Evolutionary conservation across 768 basidiomycete genomes (phyloP).

Genomic region (Phallus indusiatus): DNA sequence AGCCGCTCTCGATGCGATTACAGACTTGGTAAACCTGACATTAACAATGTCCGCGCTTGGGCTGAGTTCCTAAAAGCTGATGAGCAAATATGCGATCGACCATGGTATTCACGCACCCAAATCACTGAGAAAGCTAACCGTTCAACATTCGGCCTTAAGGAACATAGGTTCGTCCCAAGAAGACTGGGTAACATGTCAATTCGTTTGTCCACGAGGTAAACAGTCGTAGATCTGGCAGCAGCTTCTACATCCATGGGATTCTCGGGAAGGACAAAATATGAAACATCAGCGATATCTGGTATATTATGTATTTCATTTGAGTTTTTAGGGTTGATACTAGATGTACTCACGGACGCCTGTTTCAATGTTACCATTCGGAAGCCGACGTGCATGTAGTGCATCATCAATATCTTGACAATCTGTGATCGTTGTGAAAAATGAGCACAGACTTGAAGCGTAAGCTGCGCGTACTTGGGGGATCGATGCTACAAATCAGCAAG

Average conservation of each 20-base stretch:
- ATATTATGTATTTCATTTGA: constrained; percentile 1
- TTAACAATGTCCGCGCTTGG: constrained; percentile 83
- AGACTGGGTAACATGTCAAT: constrained; percentile 96
- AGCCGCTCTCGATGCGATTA: constrained; percentile 91
- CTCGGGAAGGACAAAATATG: constrained; percentile 87
- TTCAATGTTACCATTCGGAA: constrained; percentile 92
- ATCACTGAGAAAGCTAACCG: constrained; percentile 91
- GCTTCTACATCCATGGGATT: constrained; percentile 97
- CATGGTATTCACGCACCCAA: constrained; percentile 51
- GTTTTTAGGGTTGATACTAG: neutral
- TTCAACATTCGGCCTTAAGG: constrained; percentile 85
- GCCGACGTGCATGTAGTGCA: constrained; percentile 78
- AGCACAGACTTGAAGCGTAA: neutral
- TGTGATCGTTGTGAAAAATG: constrained; percentile 20
- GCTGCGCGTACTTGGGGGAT: constrained; percentile 70
- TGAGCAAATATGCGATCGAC: neutral
- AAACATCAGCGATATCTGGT: constrained; percentile 95
- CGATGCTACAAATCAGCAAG: constrained; percentile 88
- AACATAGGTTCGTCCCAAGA: constrained; percentile 93
- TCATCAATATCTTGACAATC: constrained; percentile 99
- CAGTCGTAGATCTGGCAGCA: constrained; percentile 91
- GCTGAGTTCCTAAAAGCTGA: constrained; percentile 65
- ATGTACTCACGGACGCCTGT: constrained; percentile 88
- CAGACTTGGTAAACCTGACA: constrained; percentile 89
- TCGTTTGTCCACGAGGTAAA: constrained; percentile 96